Percentiles rank a stretch among this genome's conserved stretches.
These are phyloP conservation scores for Shiraia bambusicola DNA, from an alignment of 2,329 filamentous ascomycete genomes.

Conservation along the genomic window DNA sequence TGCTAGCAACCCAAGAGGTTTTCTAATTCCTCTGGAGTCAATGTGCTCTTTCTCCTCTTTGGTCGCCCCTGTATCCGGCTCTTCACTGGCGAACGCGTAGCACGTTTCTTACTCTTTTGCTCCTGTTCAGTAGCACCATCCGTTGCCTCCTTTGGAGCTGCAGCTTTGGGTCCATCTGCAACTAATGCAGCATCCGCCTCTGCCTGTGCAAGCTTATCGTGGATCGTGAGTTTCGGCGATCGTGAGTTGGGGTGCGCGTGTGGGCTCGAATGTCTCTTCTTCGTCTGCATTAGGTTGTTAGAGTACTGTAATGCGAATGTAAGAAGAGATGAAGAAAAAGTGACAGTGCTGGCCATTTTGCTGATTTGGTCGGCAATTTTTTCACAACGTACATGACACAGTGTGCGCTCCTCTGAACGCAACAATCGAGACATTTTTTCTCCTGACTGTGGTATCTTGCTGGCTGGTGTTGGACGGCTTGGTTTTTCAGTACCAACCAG, in stretches of 20 bases:
- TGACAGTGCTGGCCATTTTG: conserved; percentile 31
- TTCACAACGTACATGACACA: conserved; percentile 43
- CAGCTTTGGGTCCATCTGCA: conserved; percentile 19
- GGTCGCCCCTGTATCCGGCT: conserved; percentile 58
- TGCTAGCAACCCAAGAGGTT: conserved; percentile 36
- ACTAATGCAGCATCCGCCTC: conserved; percentile 48
- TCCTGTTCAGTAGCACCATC: conserved; percentile 23
- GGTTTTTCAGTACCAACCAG: conserved; percentile 23
- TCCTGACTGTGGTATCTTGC: conserved; percentile 17
- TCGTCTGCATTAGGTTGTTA: conserved; percentile 38
- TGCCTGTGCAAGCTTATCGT: conserved; percentile 48
- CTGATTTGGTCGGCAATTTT: conserved; percentile 23
- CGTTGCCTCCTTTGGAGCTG: conserved; percentile 10
- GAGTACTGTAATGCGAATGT: conserved; percentile 11
- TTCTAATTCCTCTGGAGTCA: conserved; percentile 74
- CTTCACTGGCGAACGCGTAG: conserved; percentile 36
- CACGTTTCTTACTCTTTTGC: conserved; percentile 25
- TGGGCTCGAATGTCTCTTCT: conserved; percentile 43
- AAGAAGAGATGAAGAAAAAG: conserved; percentile 24
- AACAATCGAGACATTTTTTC: conserved; percentile 22
- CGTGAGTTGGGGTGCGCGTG: conserved; percentile 41
- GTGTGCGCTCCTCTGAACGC: conserved; percentile 31
- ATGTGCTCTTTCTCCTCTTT: conserved; percentile 69
- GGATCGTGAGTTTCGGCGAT: conserved; percentile 47
- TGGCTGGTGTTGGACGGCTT: conserved; percentile 18